These are phyloP conservation scores for Ascodesmis nigricans DNA, from an alignment of 495 filamentous ascomycete species.

Conservation along the genomic window DNA sequence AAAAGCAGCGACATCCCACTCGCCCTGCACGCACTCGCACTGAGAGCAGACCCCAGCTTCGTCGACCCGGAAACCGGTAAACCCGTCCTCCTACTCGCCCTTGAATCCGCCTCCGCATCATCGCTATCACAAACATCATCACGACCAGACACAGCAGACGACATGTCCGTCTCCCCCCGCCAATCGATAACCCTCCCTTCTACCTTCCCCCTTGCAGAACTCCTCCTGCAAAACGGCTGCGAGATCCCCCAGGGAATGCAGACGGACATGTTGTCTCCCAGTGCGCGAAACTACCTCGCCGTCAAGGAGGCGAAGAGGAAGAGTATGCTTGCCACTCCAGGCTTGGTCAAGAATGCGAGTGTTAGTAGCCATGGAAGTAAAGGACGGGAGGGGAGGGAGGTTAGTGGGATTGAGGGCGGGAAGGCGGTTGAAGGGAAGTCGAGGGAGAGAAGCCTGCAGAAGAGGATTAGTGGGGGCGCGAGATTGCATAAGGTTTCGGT, in stretches of 20 bases:
- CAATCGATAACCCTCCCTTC: constrained; percentile 11
- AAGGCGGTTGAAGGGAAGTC: constrained; percentile 25
- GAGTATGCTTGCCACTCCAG: constrained; percentile 6
- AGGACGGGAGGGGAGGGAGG: neutral
- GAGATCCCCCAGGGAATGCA: constrained; percentile 54
- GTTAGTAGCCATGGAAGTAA: constrained; percentile 11
- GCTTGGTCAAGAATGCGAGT: constrained; percentile 17
- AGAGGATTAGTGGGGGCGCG: constrained; percentile 39
- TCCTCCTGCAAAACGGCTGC: constrained; percentile 83
- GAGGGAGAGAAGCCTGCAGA: constrained; percentile 34
- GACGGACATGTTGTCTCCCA: constrained; percentile 51
- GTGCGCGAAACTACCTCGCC: constrained; percentile 64
- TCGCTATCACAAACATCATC: constrained; percentile 6
- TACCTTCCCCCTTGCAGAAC: constrained; percentile 68
- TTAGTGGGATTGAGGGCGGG: constrained; percentile 12
- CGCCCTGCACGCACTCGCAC: constrained; percentile 72
- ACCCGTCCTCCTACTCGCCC: constrained; percentile 70
- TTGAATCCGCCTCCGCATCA: constrained; percentile 25
- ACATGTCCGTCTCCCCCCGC: neutral
- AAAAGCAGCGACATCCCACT: constrained; percentile 86
- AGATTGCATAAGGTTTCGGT: constrained; percentile 32
- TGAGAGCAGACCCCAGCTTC: constrained; percentile 71
- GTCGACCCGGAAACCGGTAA: constrained; percentile 71
- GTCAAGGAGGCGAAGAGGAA: constrained; percentile 39
- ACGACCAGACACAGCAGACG: neutral